Conservation (phyloP, 2,329 filamentous ascomycete species). For the Westerdykella sp. region DNA sequence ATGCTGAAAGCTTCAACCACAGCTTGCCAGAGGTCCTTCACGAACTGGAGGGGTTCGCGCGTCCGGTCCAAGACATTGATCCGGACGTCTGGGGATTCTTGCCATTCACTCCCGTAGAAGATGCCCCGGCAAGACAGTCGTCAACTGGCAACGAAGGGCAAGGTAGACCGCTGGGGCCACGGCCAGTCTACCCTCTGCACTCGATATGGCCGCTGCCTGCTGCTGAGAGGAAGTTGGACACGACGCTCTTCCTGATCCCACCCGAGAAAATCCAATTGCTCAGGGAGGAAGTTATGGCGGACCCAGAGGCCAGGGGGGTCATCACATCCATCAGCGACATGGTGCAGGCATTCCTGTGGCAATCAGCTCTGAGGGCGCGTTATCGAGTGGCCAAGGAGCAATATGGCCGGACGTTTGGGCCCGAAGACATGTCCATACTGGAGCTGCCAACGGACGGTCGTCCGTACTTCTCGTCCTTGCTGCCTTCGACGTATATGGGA, state of each 20-base stretch:
- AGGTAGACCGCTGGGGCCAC: too few species aligned
- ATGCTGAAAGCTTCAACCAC: constrained; percentile 19
- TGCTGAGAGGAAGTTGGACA: too few species aligned
- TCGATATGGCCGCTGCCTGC: too few species aligned
- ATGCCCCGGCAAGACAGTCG: constrained; percentile 10
- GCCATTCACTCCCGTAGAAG: constrained; percentile 12
- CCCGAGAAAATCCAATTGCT: too few species aligned
- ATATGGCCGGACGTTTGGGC: constrained; percentile 6
- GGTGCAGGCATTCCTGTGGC: too few species aligned
- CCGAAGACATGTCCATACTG: constrained; percentile 16
- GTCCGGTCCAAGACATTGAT: constrained; percentile 13
- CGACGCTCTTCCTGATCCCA: too few species aligned
- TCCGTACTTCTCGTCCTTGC: constrained; percentile 20
- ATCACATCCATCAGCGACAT: too few species aligned
- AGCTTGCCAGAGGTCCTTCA: constrained; percentile 17
- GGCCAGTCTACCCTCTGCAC: too few species aligned
- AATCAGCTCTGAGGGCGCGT: constrained; percentile 29
- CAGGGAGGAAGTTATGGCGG: too few species aligned
- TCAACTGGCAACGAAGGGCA: too few species aligned
- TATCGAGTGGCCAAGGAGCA: constrained; percentile 27
- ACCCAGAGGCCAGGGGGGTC: too few species aligned
- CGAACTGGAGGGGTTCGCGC: constrained; percentile 1
- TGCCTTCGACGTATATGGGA: constrained; percentile 25
- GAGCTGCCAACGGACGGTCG: constrained; percentile 31
- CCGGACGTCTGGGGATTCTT: constrained; percentile 14